phyloP scores from a whole-genome alignment of 148 eudicot genomes.

The Amaranthus cruentus region DNA sequence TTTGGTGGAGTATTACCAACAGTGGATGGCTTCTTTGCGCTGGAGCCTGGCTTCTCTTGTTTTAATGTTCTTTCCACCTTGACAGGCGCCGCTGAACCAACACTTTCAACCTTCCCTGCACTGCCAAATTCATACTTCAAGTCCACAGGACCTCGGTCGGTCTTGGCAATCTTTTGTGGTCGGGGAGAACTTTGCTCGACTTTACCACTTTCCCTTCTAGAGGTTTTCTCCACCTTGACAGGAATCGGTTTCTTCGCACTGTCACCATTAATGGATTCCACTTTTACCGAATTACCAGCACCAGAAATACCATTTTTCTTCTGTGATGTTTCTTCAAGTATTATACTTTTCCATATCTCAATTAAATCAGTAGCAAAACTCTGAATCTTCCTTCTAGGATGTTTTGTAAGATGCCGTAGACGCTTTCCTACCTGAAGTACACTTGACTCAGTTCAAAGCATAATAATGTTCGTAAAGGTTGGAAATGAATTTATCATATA shows the following conservation, averaged over 20 bases:
- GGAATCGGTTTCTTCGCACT: slow-evolving; percentile 27
- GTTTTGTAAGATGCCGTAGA: slow-evolving; percentile 60
- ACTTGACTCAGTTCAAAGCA: slow-evolving; percentile 1
- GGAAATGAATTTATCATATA: neutral
- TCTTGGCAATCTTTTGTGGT: slow-evolving; percentile 34
- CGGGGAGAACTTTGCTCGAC: slow-evolving; percentile 28
- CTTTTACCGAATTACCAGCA: slow-evolving; percentile 26
- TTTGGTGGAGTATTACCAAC: slow-evolving; percentile 45
- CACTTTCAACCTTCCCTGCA: slow-evolving; percentile 20
- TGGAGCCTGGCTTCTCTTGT: slow-evolving; percentile 31
- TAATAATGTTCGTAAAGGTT: neutral
- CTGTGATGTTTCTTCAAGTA: slow-evolving; percentile 43
- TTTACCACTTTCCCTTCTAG: slow-evolving; percentile 23
- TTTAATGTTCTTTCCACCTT: slow-evolving; percentile 32
- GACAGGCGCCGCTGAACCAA: slow-evolving; percentile 20
- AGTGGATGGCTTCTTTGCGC: slow-evolving; percentile 3
- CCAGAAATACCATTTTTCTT: slow-evolving; percentile 43
- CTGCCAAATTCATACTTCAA: slow-evolving; percentile 22
- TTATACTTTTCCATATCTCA: slow-evolving; percentile 60
- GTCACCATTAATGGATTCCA: slow-evolving; percentile 24
- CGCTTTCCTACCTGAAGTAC: slow-evolving; percentile 62
- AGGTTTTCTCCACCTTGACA: slow-evolving; percentile 30
- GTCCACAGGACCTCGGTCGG: slow-evolving; percentile 25
- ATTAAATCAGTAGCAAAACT: slow-evolving; percentile 47
- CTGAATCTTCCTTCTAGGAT: slow-evolving; percentile 56